Base-by-base conservation (phyloP, 129 eudicot species). In the Artemisia tridentata region DNA sequence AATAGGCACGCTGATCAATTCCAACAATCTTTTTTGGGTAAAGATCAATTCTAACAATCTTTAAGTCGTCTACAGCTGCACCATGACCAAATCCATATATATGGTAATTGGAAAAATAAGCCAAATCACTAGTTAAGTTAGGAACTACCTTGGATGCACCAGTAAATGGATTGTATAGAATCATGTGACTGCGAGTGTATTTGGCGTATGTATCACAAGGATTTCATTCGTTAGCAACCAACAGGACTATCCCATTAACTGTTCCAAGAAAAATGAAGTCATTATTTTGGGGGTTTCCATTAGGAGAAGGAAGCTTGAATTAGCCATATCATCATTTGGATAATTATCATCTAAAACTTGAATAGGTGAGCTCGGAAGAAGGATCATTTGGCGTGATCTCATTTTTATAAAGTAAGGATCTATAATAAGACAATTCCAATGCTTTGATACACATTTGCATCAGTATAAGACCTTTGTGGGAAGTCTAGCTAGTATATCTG, bases 301-400 rank as follows among this genome's bases (percentile, higher is more conserved):
- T 7, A 55, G 21, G 61, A 19, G 63, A 2, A 57, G 25, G 16
- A 21, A 20, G 34, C 15, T 57, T 57, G 63, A 57, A 16, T 16
- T 0, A 53, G 16, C 11, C 58, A 53, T 53, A 15, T 53, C 58
- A 5, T n/a, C 10, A 17, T 3, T 21, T 9, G 31, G 31, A 7
- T 7, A 11, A 57, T 20, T 21, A 34, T 34, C 15, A 14, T 57
- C 63, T 57, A 57, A 4, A 19, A 10, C 63, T 11, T 18, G 31
- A 57, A 57, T 11, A 57, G 34, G 63, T 57, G 63, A 57, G 29
- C 29, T 57, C 12, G 16, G 63, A 11, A 57, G 63, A 57, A 57
- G 63, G 11, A 57, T 10, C 29, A 57, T 21, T 57, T 3, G 38
- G 7, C 38, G 63, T 18, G 12, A 6, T 57, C 63, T 57, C 38